phyloP scores from a whole-genome alignment of 2,329 filamentous ascomycete genomes.

The Calonectria pseudoturangicola region DNA sequence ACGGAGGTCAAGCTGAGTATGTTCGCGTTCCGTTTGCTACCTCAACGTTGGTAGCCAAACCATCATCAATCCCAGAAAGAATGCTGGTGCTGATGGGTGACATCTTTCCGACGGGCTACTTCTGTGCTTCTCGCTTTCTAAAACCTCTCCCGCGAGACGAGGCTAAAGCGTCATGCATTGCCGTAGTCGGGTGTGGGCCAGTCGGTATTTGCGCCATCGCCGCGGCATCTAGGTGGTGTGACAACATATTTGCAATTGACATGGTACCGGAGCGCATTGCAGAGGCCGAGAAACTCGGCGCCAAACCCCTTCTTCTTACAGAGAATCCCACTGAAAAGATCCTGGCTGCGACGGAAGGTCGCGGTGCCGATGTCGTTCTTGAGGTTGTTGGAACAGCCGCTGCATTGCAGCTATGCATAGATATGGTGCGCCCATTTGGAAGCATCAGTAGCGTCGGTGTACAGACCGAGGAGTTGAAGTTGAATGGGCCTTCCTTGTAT shows the following conservation, averaged over 20 bases:
- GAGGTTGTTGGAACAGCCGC: background rate
- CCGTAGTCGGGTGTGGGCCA: background rate
- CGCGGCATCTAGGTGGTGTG: background rate
- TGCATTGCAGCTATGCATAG: background rate
- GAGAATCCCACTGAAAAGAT: background rate
- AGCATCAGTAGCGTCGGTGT: background rate
- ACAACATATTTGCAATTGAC: background rate
- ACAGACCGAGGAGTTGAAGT: background rate
- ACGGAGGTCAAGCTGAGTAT: too few relatives aligned
- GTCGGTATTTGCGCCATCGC: background rate
- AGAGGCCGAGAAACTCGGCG: background rate
- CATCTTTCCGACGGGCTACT: background rate
- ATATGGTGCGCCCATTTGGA: background rate
- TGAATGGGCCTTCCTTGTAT: too few relatives aligned
- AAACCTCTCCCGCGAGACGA: background rate
- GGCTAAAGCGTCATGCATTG: background rate
- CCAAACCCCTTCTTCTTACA: background rate
- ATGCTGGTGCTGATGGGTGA: background rate
- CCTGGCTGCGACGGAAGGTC: background rate
- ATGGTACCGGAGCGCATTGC: background rate
- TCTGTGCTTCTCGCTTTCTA: background rate
- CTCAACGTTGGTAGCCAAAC: too few relatives aligned
- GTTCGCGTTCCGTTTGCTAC: too few relatives aligned
- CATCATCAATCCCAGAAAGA: background rate
- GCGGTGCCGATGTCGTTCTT: background rate